These are phyloP conservation scores for Calonectria multiphialidica DNA, from an alignment of 2,329 filamentous ascomycete genomes.

Conservation along the genomic window DNA sequence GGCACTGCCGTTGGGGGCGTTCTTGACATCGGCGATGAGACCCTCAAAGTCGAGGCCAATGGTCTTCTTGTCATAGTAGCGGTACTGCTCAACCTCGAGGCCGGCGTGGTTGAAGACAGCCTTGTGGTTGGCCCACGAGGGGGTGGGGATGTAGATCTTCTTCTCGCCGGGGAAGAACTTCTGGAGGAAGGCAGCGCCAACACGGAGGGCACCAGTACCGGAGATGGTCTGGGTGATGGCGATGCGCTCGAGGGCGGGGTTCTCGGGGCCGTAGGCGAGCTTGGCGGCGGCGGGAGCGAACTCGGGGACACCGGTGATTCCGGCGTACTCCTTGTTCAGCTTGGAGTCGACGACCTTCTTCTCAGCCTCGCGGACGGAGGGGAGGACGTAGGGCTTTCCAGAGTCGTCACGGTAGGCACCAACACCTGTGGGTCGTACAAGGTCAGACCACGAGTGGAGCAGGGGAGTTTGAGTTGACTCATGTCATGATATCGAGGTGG, in stretches of 20 bases:
- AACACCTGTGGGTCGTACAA: conserved; percentile 70
- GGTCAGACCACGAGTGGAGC: conserved; percentile 35
- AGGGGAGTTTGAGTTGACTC: conserved; percentile 21
- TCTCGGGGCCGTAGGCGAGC: conserved; percentile 90
- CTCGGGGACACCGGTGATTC: conserved; percentile 94
- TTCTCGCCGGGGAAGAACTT: conserved; percentile 93
- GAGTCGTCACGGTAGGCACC: conserved; percentile 98
- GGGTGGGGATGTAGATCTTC: conserved; percentile 95
- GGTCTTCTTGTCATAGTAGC: conserved; percentile 99
- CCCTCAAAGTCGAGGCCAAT: conserved; percentile 98
- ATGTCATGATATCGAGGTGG: conserved; percentile 23
- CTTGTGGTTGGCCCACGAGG: conserved; percentile 98
- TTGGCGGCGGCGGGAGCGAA: conserved; percentile 94
- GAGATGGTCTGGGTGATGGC: conserved; percentile 98
- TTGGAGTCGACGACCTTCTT: conserved; percentile 82
- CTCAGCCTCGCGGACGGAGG: conserved; percentile 91
- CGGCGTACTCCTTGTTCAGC: conserved; percentile 97
- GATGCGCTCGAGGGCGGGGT: conserved; percentile 80
- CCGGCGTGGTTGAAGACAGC: conserved; percentile 96
- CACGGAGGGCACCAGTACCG: conserved; percentile 93
- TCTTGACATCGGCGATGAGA: conserved; percentile 90
- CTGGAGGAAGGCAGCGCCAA: conserved; percentile 92
- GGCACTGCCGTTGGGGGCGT: conserved; percentile 86
- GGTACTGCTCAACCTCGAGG: conserved; percentile 92
- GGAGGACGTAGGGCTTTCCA: conserved; percentile 97